These are phyloP conservation scores for Penicillium alfredii DNA, from an alignment of 495 filamentous ascomycete genomes.

Conservation along the genomic window DNA sequence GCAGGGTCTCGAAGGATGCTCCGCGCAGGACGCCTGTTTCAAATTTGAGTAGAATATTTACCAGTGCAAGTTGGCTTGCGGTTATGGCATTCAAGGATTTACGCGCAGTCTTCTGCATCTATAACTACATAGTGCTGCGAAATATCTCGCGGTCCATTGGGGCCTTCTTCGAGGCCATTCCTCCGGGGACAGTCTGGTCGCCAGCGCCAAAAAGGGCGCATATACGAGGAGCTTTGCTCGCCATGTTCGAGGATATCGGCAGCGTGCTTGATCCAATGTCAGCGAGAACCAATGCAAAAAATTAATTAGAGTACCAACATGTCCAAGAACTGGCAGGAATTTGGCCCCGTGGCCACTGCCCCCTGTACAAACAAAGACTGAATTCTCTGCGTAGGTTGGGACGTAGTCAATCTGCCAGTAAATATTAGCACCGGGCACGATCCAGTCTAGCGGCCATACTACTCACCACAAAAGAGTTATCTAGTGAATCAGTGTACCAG, in stretches of 20 bases:
- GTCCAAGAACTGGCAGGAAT: constrained; percentile 16
- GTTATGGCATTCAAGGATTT: too few species aligned
- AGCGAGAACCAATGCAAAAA: neutral
- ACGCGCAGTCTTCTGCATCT: too few species aligned
- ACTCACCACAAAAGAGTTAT: constrained; percentile 17
- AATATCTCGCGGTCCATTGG: constrained; percentile 12
- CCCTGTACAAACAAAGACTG: constrained; percentile 17
- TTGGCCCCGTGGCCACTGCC: constrained; percentile 21
- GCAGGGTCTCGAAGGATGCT: too few species aligned
- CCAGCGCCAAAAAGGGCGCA: constrained; percentile 18
- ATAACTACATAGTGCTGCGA: too few species aligned
- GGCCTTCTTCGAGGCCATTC: constrained; percentile 15
- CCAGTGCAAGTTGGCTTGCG: too few species aligned
- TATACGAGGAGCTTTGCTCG: constrained; percentile 13
- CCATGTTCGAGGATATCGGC: constrained; percentile 16
- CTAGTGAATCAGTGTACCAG: constrained; percentile 21
- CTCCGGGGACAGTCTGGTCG: constrained; percentile 9
- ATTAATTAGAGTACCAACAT: constrained; percentile 2
- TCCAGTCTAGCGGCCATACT: too few species aligned
- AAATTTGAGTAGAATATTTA: too few species aligned
- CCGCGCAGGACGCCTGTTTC: too few species aligned
- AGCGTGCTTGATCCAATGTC: constrained; percentile 8
- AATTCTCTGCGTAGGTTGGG: constrained; percentile 12
- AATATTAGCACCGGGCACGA: neutral
- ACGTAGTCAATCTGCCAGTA: constrained; percentile 11